Base-by-base conservation (phyloP, 805 yeast genomes). In the Zygotorulaspora sp. region DNA sequence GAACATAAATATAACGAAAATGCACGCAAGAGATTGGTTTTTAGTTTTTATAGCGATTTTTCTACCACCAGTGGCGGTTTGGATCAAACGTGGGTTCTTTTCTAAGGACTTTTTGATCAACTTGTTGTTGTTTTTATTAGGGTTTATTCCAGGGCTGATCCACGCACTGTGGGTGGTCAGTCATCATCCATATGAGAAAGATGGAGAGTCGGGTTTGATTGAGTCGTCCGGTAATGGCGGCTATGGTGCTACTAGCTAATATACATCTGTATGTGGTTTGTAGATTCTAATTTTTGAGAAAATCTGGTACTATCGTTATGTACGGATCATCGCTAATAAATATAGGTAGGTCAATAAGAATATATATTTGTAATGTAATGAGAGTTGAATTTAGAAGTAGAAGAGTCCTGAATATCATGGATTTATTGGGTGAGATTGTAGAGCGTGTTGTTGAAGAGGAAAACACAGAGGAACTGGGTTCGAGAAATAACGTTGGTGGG, bases 51-150 rank as follows among this genome's bases (percentile, higher is more conserved):
- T 83, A 37, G 85, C 86, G 2, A 68, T 82, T 40, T 75, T 83
- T 55, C 52, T 81, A 7, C 90, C 90, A 8, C 87, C 87, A 6
- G 64, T 82, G 25, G 83, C 88, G 6, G 89, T 83, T 16, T 70
- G 77, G 33, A 55, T 80, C 45, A 83, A 83, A 59, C 65, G 84
- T 50, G 89, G 89, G 1, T 68, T 70, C 17, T 47, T 48, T 37
- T 45, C 57, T 6, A 53, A 53, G 36, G 64, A 59, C 35, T 46
- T 56, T 48, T 65, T 72, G 64, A 74, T 82, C 44, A 83, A 82
- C 55, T 66, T 82, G 27, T 57, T 75, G 18, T 65, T 83, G 28
- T 77, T 79, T 46, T 35, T 78, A 6, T 61, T 82, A 21, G 85
- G 88, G 2, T 78, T 73, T 57, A 61, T 83, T 40, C 90, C 90